phyloP scores from a whole-genome alignment of 2,329 filamentous ascomycete genomes.

The Chrysoporthe puriensis region DNA sequence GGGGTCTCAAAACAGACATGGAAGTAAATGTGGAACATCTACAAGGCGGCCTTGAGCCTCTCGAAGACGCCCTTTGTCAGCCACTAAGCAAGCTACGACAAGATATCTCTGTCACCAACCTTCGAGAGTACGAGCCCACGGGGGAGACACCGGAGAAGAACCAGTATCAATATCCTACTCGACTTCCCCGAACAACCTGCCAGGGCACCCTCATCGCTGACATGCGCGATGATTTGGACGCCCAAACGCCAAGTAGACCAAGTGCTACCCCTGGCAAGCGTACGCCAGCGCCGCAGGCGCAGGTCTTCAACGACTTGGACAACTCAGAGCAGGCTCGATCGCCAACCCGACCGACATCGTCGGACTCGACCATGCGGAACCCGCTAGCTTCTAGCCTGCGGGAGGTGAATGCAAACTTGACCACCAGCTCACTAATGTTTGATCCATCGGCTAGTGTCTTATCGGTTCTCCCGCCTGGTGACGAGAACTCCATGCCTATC shows the following conservation, averaged over 20 bases:
- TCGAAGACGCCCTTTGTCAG: slow-evolving; percentile 64
- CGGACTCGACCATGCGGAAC: slow-evolving; percentile 33
- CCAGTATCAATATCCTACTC: slow-evolving; percentile 78
- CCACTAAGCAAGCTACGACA: slow-evolving; percentile 74
- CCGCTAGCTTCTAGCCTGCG: slow-evolving; percentile 52
- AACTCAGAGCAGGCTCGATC: slow-evolving; percentile 30
- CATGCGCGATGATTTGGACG: slow-evolving; percentile 31
- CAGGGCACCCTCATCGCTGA: slow-evolving; percentile 50
- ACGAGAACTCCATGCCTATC: slow-evolving; percentile 50
- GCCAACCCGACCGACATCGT: slow-evolving; percentile 32
- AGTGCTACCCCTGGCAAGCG: slow-evolving; percentile 40
- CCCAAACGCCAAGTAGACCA: slow-evolving; percentile 20
- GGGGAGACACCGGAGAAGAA: slow-evolving; percentile 83
- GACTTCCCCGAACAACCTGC: slow-evolving; percentile 72
- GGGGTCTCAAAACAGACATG: slow-evolving; percentile 71
- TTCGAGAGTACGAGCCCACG: slow-evolving; percentile 83
- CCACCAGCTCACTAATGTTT: slow-evolving; percentile 43
- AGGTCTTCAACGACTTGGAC: slow-evolving; percentile 35
- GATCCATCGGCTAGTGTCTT: slow-evolving; percentile 48
- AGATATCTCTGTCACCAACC: slow-evolving; percentile 63
- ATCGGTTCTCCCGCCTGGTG: slow-evolving; percentile 40
- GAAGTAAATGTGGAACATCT: slow-evolving; percentile 62
- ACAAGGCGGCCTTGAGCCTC: slow-evolving; percentile 62
- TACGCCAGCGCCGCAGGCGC: slow-evolving; percentile 29
- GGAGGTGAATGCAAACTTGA: slow-evolving; percentile 56